Base-by-base conservation (phyloP, 2,329 filamentous ascomycete genomes). In the Fusarium floridanum region DNA sequence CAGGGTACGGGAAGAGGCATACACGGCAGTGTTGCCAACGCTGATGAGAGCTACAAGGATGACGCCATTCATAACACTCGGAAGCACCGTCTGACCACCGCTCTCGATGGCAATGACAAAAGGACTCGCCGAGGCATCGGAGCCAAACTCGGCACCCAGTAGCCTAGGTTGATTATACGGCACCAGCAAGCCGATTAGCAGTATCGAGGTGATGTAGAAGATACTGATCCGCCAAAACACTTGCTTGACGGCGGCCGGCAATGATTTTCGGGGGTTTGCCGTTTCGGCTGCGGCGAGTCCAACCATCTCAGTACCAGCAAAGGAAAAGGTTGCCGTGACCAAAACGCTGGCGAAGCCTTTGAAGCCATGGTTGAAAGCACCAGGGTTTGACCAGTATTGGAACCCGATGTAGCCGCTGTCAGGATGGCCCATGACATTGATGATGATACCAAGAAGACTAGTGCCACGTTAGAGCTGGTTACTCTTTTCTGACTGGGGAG, bases 151-250 rank as follows among this genome's bases (percentile, higher is more conserved):
- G 24, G 84, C 85, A 6, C 84, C 83, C 17, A 95, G 85, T 0
- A 98, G 91, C 4, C 88, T 86, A 0, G 80, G 65, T 67, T 97
- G 90, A 75, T 89, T 84, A 81, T 93, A 95, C 0, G 93, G 93
- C 0, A 98, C 94, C 2, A 97, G 86, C 1, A 97, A 87, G 20
- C 95, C 95, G 66, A 98, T 91, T 2, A 98, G 85, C 11, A 91
- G 90, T 5, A 98, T 88, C 0, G 94, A 93, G 27, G 97, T 91
- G 61, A 98, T 88, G 84, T 98, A 98, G 84, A 98, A 98, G 56
- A 97, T 87, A 4, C 91, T 90, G 79, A 98, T 97, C 75, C 95
- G 92, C 95, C 95, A 98, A 83, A 98, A 97, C 22, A 98, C 95
- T 81, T 97, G 95, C 83, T 97, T 97, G 77, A 97, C 92, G 11